Evolutionary conservation across 2,329 filamentous ascomycete species (phyloP), one percentile per base, ranked within the genome.

Genomic region (Fusarium robinianum): DNA sequence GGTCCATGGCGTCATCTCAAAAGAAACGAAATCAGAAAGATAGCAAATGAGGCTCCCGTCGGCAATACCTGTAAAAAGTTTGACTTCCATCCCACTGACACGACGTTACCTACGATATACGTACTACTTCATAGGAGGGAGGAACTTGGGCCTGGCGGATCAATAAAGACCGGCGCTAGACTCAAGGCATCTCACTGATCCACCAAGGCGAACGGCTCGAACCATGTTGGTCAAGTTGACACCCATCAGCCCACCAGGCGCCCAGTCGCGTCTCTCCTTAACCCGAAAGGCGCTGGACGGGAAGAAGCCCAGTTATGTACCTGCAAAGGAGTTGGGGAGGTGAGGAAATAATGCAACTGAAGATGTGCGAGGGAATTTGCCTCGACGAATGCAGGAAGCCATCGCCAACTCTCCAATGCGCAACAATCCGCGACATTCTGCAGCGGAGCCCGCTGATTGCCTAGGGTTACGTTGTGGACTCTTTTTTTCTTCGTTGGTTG

Each of bases 391-490:
- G 46, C 24, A 31, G 38, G 40, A 32, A 29, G 36, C n/a, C 22
- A 39, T 43, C 12, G 17, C 16, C 26, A 36, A 25, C 32, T 31
- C 46, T 30, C 17, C 7, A 25, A 27, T 33, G 33, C 18, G 24
- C 44, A 32, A 52, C 51, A 45, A 21, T 34, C 52, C 42, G 39
- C n/a, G n/a, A n/a, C n/a, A n/a, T n/a, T n/a, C n/a, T n/a, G n/a
- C 51, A 52, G 33, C 39, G 24, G 43, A 51, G 49, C 30, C 46
- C 16, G 36, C 25, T 29, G 23, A 37, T 55, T 12, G 39, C 35
- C 23, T 42, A 53, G 51, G 43, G 47, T 40, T 55, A 53, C 52
- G 41, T 46, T 53, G 44, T 44, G n/a, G n/a, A n/a, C n/a, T n/a
- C n/a, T n/a, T n/a, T n/a, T 40, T 39, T 42, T 49, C 21, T 21